Base-by-base conservation (phyloP, 176 grass and related monocot genomes). In the Typha latifolia region DNA sequence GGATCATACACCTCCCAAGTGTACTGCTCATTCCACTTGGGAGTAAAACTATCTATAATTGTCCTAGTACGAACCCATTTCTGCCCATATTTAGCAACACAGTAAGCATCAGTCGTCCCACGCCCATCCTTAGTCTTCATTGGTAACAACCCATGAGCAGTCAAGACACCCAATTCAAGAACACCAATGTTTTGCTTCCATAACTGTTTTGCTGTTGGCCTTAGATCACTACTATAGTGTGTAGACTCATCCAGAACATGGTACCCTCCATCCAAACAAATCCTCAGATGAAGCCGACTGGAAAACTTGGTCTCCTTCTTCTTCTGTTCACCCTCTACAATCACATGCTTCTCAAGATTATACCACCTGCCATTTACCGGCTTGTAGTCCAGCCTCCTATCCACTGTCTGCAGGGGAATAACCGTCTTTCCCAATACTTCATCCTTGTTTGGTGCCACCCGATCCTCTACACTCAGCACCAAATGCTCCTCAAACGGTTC, bases 51-150 rank as follows among this genome's bases (percentile, higher is more conserved):
- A 74, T 79, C 72, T 7, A 96, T 66, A 73, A 96, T 79, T 64
- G 92, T 96, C 77, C 88, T 86, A 22, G 92, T 96, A 18, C 92
- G 92, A 47, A 89, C 82, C 92, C 92, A 96, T 74, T 96, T 96
- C 74, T 96, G 88, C 0, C 92, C 92, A 66, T 96, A 91, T 72
- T 91, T 96, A 8, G 88, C 88, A 3, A 96, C 82, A 48, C 72
- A 74, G 61, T 74, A 74, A 47, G 72, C 61, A 31, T 74, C 72
- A 5, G 61, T 64, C 48, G 62, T 14, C 26, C 62, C 16, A 8
- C 69, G 32, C 29, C 43, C 69, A 19, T 48, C 21, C 12, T 32
- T 27, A 6, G 52, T 12, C 52, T 62, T 72, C 69, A 74, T 74
- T 16, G 72, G 51, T 12, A 57, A 59, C 6, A 76, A 63, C 4